phyloP scores from a whole-genome alignment of 768 basidiomycete genomes.

The Pisolithus microcarpus region DNA sequence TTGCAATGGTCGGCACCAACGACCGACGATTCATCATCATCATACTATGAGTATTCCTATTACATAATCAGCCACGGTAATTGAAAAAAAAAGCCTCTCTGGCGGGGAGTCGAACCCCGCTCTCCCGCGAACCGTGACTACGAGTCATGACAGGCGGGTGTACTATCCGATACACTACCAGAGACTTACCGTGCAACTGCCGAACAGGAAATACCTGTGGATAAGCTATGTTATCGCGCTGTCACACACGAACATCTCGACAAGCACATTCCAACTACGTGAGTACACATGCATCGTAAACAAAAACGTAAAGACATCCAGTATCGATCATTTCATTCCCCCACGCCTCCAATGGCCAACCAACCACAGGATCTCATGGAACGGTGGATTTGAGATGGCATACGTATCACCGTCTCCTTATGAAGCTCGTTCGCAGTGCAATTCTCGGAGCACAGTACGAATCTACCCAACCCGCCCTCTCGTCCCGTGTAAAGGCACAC shows the following conservation, averaged over 20 bases:
- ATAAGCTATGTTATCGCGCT: no score
- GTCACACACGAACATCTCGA: no score
- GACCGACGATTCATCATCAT: neutral
- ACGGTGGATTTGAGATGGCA: slow-evolving; percentile 7
- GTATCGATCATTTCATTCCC: neutral
- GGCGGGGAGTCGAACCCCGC: slow-evolving; percentile 43
- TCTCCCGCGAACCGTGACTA: slow-evolving; percentile 25
- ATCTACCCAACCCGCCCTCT: slow-evolving; percentile 16
- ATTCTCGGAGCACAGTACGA: slow-evolving; percentile 18
- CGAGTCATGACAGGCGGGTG: slow-evolving; percentile 39
- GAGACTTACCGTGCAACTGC: no score
- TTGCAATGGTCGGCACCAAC: neutral
- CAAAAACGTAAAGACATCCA: no score
- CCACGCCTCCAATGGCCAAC: slow-evolving; percentile 1
- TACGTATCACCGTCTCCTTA: slow-evolving; percentile 16
- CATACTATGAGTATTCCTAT: neutral
- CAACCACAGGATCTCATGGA: slow-evolving; percentile 1
- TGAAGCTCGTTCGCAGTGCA: slow-evolving; percentile 11
- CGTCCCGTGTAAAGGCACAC: slow-evolving; percentile 17
- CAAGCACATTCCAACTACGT: no score
- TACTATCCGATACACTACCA: slow-evolving; percentile 49
- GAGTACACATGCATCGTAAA: no score
- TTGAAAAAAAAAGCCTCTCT: slow-evolving; percentile 26
- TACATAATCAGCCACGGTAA: neutral
- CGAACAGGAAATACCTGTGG: no score